Evolutionary conservation across 2,329 filamentous ascomycete genomes (phyloP).

Genomic region (Epichloe hybrida): DNA sequence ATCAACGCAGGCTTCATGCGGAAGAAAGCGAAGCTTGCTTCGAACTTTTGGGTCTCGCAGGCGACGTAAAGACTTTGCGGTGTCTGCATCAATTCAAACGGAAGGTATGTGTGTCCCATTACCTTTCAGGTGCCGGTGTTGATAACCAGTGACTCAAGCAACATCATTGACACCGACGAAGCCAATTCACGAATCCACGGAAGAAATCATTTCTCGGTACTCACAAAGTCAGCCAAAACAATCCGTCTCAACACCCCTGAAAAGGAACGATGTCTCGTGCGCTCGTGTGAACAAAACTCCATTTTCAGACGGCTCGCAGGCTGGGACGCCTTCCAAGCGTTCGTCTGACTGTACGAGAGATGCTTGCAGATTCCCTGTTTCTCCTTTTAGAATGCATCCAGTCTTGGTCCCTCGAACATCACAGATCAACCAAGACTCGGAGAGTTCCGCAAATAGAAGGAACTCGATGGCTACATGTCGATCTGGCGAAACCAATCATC

Average conservation of each 20-base stretch:
- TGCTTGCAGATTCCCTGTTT: not conserved
- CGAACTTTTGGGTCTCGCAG: conserved; percentile 14
- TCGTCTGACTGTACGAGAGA: not conserved
- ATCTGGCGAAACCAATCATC: not conserved
- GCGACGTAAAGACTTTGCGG: conserved; percentile 10
- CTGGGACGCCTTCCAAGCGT: not conserved
- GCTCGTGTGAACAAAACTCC: not conserved
- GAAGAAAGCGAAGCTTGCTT: conserved; percentile 19
- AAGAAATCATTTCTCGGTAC: not conserved
- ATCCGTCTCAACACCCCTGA: not conserved
- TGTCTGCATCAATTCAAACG: conserved; percentile 8
- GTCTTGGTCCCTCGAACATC: not conserved
- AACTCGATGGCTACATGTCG: not conserved
- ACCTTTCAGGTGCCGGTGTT: not conserved
- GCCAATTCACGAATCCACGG: not conserved
- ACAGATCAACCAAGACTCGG: not conserved
- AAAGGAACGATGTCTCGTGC: not conserved
- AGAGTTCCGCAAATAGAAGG: not conserved
- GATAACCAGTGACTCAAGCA: not conserved
- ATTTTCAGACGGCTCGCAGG: not conserved
- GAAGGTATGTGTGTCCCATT: conserved; percentile 7
- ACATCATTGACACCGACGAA: not conserved
- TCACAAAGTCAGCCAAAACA: not conserved
- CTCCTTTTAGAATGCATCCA: conserved; percentile 7
- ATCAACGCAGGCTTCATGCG: conserved; percentile 13